phyloP scores from a whole-genome alignment of 495 filamentous ascomycete genomes.

The Penicillium herquei region DNA sequence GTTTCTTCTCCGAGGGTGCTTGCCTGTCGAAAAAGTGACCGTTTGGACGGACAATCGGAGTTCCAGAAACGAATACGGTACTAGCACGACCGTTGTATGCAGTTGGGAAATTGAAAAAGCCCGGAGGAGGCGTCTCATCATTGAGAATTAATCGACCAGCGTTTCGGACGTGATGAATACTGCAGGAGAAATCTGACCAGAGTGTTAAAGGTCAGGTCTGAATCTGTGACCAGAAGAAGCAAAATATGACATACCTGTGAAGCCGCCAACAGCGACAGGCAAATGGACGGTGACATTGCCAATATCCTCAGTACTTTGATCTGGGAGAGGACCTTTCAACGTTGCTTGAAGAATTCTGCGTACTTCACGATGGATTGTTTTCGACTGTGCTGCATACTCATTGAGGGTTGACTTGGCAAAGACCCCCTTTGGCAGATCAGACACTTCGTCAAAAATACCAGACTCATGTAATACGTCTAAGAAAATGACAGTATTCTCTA shows the following conservation, averaged over 20 bases:
- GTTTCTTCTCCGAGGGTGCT: slow-evolving; percentile 18
- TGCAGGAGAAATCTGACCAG: slow-evolving; percentile 71
- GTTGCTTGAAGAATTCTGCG: slow-evolving; percentile 36
- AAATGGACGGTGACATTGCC: slow-evolving; percentile 64
- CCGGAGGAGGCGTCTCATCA: slow-evolving; percentile 33
- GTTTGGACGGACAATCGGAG: slow-evolving; percentile 63
- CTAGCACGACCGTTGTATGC: slow-evolving; percentile 74
- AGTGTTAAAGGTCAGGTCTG: not conserved
- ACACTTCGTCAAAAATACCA: slow-evolving; percentile 16
- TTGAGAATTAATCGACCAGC: slow-evolving; percentile 31
- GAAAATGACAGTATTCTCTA: slow-evolving; percentile 30
- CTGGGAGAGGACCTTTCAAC: slow-evolving; percentile 46
- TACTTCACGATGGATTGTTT: slow-evolving; percentile 60
- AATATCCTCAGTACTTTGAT: slow-evolving; percentile 49
- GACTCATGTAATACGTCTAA: slow-evolving; percentile 54
- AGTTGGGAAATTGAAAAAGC: slow-evolving; percentile 35
- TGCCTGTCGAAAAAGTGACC: slow-evolving; percentile 64
- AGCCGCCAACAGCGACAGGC: slow-evolving; percentile 77
- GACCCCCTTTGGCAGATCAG: slow-evolving; percentile 14
- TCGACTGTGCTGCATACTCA: slow-evolving; percentile 68
- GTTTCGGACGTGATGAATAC: slow-evolving; percentile 34
- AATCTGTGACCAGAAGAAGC: not conserved
- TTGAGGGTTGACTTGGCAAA: slow-evolving; percentile 62
- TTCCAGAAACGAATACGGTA: slow-evolving; percentile 69
- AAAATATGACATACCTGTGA: slow-evolving; percentile 37